phyloP scores from a whole-genome alignment of 495 filamentous ascomycete species.

The Penicillium subrubescens region DNA sequence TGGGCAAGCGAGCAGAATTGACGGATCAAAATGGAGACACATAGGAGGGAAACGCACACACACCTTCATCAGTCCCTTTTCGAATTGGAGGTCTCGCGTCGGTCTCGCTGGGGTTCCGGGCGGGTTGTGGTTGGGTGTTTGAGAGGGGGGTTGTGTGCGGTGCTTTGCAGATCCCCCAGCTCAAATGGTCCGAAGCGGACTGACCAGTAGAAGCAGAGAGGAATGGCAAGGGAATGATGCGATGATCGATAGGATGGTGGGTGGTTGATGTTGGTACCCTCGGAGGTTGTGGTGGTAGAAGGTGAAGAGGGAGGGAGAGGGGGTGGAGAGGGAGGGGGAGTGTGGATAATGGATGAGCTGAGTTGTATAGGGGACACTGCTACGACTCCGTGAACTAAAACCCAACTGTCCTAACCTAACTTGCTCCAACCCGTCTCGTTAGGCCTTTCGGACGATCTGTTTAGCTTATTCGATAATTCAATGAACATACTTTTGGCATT shows the following conservation, averaged over 20 bases:
- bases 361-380: constrained; percentile 14
- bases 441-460: not conserved
- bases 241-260: not conserved
- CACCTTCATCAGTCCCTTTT: constrained; percentile 39
- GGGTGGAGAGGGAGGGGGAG: constrained; percentile 19
- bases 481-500: not conserved
- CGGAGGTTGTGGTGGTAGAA: constrained; percentile 17
- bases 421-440: not conserved
- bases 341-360: constrained; percentile 27
- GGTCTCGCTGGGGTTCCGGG: not conserved
- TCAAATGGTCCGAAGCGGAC: constrained; percentile 4
- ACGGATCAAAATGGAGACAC: constrained; percentile 1
- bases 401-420: not conserved
- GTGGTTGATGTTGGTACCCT: not conserved
- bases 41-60: constrained; percentile 17
- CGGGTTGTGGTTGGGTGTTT: constrained; percentile 11
- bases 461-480: not conserved
- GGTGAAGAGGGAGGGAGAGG: constrained; percentile 19
- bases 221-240: not conserved
- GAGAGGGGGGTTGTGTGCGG: constrained; percentile 28
- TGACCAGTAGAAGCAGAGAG: not conserved
- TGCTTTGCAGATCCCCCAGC: constrained; percentile 27
- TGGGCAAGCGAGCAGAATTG: constrained; percentile 1
- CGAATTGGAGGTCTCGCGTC: constrained; percentile 20
- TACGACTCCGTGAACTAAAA: not conserved